These are phyloP conservation scores for Podaxis sp. DNA, from an alignment of 768 basidiomycete species.

Conservation along the genomic window DNA sequence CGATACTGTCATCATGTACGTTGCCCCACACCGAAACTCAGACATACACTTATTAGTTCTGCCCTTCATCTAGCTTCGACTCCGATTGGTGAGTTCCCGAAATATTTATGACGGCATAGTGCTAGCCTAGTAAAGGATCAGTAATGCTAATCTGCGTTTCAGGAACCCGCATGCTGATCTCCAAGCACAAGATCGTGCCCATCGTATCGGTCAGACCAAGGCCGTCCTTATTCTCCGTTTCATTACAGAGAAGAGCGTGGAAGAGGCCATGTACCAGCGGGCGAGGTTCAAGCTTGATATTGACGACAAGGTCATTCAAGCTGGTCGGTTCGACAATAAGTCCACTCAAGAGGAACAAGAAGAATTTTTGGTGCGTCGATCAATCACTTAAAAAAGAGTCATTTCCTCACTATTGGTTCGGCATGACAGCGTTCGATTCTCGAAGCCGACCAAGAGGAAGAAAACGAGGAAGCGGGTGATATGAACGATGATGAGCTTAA, in stretches of 20 bases:
- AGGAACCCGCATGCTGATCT: slow-evolving; percentile 97
- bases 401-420: slow-evolving; percentile 11
- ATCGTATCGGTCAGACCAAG: slow-evolving; percentile 99
- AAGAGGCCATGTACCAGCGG: slow-evolving; percentile 96
- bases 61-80: slow-evolving; percentile 57
- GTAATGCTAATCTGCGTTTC: slow-evolving; percentile 29
- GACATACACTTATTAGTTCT: neutral
- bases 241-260: slow-evolving; percentile 97
- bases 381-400: neutral
- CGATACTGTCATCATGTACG: slow-evolving; percentile 93
- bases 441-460: slow-evolving; percentile 87
- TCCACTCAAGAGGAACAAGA: slow-evolving; percentile 98
- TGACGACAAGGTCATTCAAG: slow-evolving; percentile 99
- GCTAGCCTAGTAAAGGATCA: slow-evolving; percentile 19
- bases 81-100: slow-evolving; percentile 51
- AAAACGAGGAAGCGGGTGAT: slow-evolving; percentile 86
- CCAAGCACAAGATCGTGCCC: slow-evolving; percentile 98
- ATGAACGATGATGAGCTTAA: slow-evolving; percentile 97
- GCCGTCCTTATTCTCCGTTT: slow-evolving; percentile 95
- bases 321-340: slow-evolving; percentile 98
- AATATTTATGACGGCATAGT: neutral
- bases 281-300: slow-evolving; percentile 97
- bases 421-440: slow-evolving; percentile 76
- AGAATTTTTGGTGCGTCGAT: slow-evolving; percentile 76
- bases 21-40: slow-evolving; percentile 17